Conservation (phyloP, 768 basidiomycete genomes). For the Tricholoma hemisulphureum region DNA sequence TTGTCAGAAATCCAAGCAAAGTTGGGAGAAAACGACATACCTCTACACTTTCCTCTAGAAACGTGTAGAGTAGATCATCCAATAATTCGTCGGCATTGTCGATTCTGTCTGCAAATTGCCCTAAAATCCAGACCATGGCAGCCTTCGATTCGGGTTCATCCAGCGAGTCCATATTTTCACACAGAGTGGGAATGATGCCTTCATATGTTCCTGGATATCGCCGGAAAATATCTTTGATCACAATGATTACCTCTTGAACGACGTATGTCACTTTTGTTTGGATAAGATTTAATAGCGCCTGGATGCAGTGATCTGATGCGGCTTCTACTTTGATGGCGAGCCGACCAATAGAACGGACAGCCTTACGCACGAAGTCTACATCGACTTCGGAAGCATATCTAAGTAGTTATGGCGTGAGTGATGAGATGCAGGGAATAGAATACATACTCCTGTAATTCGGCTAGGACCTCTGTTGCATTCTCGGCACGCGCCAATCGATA, state of each 20-base stretch:
- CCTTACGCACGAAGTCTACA: slow-evolving; percentile 96
- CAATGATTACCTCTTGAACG: slow-evolving; percentile 95
- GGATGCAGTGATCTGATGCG: slow-evolving; percentile 88
- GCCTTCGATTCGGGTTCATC: slow-evolving; percentile 98
- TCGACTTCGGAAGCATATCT: slow-evolving; percentile 99
- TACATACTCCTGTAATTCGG: slow-evolving; percentile 90
- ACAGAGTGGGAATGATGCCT: slow-evolving; percentile 90
- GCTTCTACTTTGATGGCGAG: slow-evolving; percentile 95
- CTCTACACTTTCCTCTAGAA: slow-evolving; percentile 92
- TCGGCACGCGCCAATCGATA: slow-evolving; percentile 94
- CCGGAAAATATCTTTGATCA: slow-evolving; percentile 97
- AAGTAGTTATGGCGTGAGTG: background rate
- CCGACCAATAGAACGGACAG: slow-evolving; percentile 94
- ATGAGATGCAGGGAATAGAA: background rate
- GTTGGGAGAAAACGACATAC: slow-evolving; percentile 40
- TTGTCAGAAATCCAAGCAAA: background rate
- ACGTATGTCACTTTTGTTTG: slow-evolving; percentile 95
- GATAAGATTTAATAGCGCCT: slow-evolving; percentile 80
- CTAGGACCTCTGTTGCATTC: slow-evolving; percentile 88
- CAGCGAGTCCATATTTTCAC: slow-evolving; percentile 85
- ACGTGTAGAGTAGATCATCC: slow-evolving; percentile 86
- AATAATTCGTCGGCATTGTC: slow-evolving; percentile 94
- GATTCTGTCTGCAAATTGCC: slow-evolving; percentile 93
- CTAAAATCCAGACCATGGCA: slow-evolving; percentile 97
- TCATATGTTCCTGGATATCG: slow-evolving; percentile 97